These are phyloP conservation scores for Hirschfeldia incana DNA, from an alignment of 345 rosid species.

Conservation along the genomic window DNA sequence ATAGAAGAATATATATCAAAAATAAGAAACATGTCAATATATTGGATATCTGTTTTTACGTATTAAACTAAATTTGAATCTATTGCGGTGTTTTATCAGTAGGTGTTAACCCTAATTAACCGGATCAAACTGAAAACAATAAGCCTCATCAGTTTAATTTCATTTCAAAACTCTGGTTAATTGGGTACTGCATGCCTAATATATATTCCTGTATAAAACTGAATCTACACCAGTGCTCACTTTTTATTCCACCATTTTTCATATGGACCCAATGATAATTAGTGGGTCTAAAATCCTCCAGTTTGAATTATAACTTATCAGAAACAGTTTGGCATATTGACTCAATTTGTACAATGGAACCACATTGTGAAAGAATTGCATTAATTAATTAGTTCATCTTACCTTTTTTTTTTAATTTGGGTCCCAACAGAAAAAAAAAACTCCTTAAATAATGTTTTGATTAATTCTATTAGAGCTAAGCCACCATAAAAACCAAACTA, in stretches of 20 bases:
- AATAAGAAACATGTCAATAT: too few species aligned
- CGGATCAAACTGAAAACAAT: background rate
- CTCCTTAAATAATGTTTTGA: background rate
- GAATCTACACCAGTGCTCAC: conserved; percentile 15
- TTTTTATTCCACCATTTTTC: conserved; percentile 18
- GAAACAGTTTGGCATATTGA: conserved; percentile 17
- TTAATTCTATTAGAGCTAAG: background rate
- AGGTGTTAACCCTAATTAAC: background rate
- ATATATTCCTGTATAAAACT: background rate
- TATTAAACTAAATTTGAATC: too few species aligned
- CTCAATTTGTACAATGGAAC: background rate
- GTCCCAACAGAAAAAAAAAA: background rate
- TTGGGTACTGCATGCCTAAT: background rate
- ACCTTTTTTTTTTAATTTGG: background rate
- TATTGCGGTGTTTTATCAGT: background rate
- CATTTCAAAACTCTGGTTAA: background rate
- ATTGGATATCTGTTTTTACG: too few species aligned
- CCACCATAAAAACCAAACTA: background rate
- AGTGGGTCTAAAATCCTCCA: conserved; percentile 12
- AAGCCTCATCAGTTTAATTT: background rate
- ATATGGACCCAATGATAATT: conserved; percentile 20
- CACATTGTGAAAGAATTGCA: background rate
- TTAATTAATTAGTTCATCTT: background rate
- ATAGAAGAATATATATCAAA: too few species aligned
- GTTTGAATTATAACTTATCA: conserved; percentile 27